Percentiles rank a stretch among this genome's conserved stretches.
Evolutionary conservation across 202 grass and related monocot genomes (phyloP).

Genomic region (Schoenoplectus tabernaemontani): DNA sequence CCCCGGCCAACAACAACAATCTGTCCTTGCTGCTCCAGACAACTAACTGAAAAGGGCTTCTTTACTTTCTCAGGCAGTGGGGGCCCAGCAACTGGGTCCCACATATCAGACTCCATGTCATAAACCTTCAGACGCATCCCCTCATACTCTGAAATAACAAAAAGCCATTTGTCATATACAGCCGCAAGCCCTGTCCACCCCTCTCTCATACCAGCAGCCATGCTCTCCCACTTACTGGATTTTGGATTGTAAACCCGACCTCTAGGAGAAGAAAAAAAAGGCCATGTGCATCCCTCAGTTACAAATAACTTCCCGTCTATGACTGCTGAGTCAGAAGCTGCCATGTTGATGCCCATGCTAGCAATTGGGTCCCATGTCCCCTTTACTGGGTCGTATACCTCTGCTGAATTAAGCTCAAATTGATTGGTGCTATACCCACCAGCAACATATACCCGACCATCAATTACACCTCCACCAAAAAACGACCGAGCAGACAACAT

Average conservation of each 20-base stretch:
- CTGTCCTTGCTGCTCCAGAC: slow-evolving; percentile 29
- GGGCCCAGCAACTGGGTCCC: slow-evolving; percentile 54
- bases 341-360: slow-evolving; percentile 81
- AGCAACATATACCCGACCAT: slow-evolving; percentile 62
- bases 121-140: slow-evolving; percentile 81
- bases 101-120: slow-evolving; percentile 47
- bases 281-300: slow-evolving; percentile 81
- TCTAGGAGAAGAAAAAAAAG: slow-evolving; percentile 74
- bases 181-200: slow-evolving; percentile 75
- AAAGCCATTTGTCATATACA: slow-evolving; percentile 38
- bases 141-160: slow-evolving; percentile 83
- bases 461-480: slow-evolving; percentile 76
- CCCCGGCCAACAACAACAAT: slow-evolving; percentile 68
- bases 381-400: slow-evolving; percentile 53
- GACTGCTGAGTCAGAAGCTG: slow-evolving; percentile 67
- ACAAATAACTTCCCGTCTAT: slow-evolving; percentile 48
- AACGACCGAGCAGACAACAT: slow-evolving; percentile 82
- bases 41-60: slow-evolving; percentile 71
- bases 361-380: slow-evolving; percentile 49
- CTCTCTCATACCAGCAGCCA: slow-evolving; percentile 83
- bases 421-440: slow-evolving; percentile 80
- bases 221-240: slow-evolving; percentile 48
- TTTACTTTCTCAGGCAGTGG: slow-evolving; percentile 54
- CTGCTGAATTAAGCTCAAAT: slow-evolving; percentile 69
- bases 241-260: slow-evolving; percentile 77